A percentile compares a stretch with the other conserved stretches of the same genome.
Conservation (phyloP, 169 alveolate species). For the Cytauxzoon felis region DNA sequence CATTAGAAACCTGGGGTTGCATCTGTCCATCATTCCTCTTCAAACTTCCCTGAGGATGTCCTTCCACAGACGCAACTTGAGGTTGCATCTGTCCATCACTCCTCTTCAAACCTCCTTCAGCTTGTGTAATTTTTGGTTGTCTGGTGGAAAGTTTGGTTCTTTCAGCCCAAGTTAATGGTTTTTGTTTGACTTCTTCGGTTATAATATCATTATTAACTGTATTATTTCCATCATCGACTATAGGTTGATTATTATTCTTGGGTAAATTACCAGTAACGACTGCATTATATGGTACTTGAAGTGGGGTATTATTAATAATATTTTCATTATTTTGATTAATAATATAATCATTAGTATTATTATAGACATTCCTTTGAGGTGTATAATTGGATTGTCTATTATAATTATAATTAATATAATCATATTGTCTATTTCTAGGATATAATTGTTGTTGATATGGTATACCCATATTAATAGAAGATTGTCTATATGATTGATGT, state of each 20-base stretch:
- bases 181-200: background rate
- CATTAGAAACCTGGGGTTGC: background rate
- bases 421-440: background rate
- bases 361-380: constrained; percentile 18
- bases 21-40: background rate
- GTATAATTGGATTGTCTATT: constrained; percentile 13
- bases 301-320: background rate
- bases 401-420: constrained; percentile 30
- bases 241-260: background rate
- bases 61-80: no score
- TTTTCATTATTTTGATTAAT: constrained; percentile 6
- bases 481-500: constrained; percentile 21
- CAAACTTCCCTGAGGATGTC: no score
- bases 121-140: background rate
- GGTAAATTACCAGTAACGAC: constrained; percentile 11
- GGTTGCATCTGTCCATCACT: background rate
- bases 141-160: constrained; percentile 23
- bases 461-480: constrained; percentile 29
- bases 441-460: constrained; percentile 22
- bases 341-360: background rate
- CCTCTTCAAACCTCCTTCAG: background rate
- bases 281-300: constrained; percentile 6
- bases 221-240: no score
- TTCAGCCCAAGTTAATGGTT: constrained; percentile 55
- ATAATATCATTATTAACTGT: background rate